Percentiles rank a stretch among this genome's conserved stretches.
These are phyloP conservation scores for Nidula microcarpa DNA, from an alignment of 768 basidiomycete species.

Conservation along the genomic window DNA sequence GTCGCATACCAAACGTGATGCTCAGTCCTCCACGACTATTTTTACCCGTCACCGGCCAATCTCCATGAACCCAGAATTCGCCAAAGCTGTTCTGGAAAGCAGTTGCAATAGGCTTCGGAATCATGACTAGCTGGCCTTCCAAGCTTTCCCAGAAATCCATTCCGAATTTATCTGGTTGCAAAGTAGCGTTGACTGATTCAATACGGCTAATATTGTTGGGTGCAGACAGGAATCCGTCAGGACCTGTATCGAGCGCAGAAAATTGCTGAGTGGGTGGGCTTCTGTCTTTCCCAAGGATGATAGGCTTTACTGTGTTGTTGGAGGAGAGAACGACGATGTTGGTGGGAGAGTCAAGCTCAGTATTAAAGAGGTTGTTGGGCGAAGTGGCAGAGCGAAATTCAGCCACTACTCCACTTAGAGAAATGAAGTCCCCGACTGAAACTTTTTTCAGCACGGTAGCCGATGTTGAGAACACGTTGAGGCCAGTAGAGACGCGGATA, in stretches of 20 bases:
- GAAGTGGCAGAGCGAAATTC: conserved; percentile 44
- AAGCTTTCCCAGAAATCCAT: conserved; percentile 66
- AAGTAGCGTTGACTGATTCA: conserved; percentile 38
- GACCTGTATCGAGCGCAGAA: conserved; percentile 46
- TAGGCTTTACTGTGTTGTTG: conserved; percentile 40
- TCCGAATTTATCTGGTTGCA: conserved; percentile 49
- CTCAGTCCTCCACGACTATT: conserved; percentile 55
- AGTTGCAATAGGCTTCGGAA: conserved; percentile 42
- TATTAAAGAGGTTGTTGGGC: conserved; percentile 45
- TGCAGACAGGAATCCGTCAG: conserved; percentile 51
- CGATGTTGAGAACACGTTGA: conserved; percentile 45
- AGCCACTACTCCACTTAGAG: conserved; percentile 38
- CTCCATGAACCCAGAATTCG: conserved; percentile 57
- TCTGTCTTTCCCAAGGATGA: conserved; percentile 51
- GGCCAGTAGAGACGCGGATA: conserved; percentile 44
- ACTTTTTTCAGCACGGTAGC: conserved; percentile 31
- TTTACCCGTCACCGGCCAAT: conserved; percentile 52
- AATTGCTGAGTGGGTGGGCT: conserved; percentile 47
- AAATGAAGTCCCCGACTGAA: conserved; percentile 43
- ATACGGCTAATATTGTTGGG: conserved; percentile 51
- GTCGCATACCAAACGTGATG: conserved; percentile 38
- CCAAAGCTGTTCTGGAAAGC: conserved; percentile 51
- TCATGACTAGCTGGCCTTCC: conserved; percentile 52
- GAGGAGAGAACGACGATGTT: conserved; percentile 40
- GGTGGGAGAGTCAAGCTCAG: conserved; percentile 45